phyloP scores from a whole-genome alignment of 164 flowering plant species.

The Hamamelis virginiana region DNA sequence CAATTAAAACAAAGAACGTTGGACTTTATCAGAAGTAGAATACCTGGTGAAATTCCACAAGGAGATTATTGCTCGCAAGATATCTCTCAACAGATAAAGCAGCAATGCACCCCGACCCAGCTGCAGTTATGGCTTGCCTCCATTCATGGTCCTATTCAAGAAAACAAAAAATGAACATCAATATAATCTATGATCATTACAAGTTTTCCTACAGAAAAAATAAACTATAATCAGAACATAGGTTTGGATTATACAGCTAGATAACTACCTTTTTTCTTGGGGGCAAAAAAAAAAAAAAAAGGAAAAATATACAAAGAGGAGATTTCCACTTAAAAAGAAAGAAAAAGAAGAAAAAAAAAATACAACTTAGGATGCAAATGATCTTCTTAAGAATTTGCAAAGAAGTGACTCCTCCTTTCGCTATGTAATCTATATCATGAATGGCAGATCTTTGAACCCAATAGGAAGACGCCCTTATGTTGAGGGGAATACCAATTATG shows the following conservation, averaged over 20 bases:
- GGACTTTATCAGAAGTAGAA: not conserved
- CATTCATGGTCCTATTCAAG: conserved; percentile 85
- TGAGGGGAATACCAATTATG: too few relatives aligned
- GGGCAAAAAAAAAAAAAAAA: too few relatives aligned
- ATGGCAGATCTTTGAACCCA: not conserved
- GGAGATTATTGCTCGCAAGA: conserved; percentile 75
- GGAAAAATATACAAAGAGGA: not conserved
- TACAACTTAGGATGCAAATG: not conserved
- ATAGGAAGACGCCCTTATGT: not conserved
- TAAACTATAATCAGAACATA: not conserved
- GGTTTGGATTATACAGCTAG: not conserved
- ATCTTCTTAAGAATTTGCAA: not conserved
- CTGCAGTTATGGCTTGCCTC: conserved; percentile 99
- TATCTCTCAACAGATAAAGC: conserved; percentile 97
- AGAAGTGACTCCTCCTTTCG: not conserved
- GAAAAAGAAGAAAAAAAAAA: not conserved
- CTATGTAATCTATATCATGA: not conserved
- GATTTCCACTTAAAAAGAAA: not conserved
- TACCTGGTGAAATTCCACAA: conserved; percentile 98
- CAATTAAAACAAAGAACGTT: not conserved
- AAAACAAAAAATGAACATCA: conserved; percentile 4
- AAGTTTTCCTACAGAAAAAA: not conserved
- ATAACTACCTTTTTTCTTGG: too few relatives aligned
- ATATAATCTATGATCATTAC: not conserved
- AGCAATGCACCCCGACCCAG: conserved; percentile 98